These are phyloP conservation scores for Claviceps capensis DNA, from an alignment of 2,329 filamentous ascomycete genomes.

Conservation along the genomic window DNA sequence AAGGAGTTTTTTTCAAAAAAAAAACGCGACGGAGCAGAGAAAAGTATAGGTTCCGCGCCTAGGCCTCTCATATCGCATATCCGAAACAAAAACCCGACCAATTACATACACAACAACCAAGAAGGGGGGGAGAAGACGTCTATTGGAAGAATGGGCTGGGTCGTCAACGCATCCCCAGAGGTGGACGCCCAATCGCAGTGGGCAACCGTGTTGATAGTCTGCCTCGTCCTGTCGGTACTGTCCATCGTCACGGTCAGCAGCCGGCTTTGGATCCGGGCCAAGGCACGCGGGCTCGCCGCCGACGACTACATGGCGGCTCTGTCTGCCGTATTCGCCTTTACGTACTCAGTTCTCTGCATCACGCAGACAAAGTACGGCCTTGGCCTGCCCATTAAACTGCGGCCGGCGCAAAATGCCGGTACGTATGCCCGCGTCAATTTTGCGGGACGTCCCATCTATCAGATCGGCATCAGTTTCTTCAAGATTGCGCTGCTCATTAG, in stretches of 20 bases:
- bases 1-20: too few relatives aligned
- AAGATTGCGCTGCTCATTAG: slow-evolving; percentile 40
- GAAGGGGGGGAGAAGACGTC: too few relatives aligned
- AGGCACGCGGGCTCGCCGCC: slow-evolving; percentile 27
- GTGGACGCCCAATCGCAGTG: slow-evolving; percentile 34
- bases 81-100: too few relatives aligned
- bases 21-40: too few relatives aligned
- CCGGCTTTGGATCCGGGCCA: slow-evolving; percentile 28
- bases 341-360: slow-evolving; percentile 37
- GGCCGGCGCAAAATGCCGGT: slow-evolving; percentile 29
- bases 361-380: slow-evolving; percentile 39
- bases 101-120: too few relatives aligned
- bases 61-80: too few relatives aligned
- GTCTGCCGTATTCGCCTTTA: slow-evolving; percentile 30
- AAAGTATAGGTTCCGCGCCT: too few relatives aligned
- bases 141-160: slow-evolving; percentile 30
- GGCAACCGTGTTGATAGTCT: slow-evolving; percentile 33
- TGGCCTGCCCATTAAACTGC: slow-evolving; percentile 29
- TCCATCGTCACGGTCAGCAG: slow-evolving; percentile 27
- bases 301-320: slow-evolving; percentile 32
- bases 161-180: slow-evolving; percentile 32
- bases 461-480: slow-evolving; percentile 41
- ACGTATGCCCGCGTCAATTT: slow-evolving; percentile 37
- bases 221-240: slow-evolving; percentile 27
- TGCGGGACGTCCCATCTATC: slow-evolving; percentile 39